phyloP scores from a whole-genome alignment of 2,329 filamentous ascomycete species.

The Curvularia verruculosa region DNA sequence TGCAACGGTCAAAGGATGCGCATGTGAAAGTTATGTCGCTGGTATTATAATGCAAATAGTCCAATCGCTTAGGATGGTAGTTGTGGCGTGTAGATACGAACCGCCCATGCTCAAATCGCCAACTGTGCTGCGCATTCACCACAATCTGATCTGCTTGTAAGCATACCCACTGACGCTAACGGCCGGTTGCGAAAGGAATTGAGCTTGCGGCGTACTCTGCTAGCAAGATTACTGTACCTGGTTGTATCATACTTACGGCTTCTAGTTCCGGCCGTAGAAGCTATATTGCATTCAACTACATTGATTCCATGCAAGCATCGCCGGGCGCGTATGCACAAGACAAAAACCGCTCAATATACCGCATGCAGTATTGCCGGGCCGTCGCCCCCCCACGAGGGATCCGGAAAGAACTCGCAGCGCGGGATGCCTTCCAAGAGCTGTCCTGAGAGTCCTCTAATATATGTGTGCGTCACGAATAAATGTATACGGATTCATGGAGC shows the following conservation, averaged over 20 bases:
- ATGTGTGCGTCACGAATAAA: constrained; percentile 6
- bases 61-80: not conserved
- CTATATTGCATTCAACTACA: constrained; percentile 5
- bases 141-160: not conserved
- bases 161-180: constrained; percentile 3
- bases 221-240: not conserved
- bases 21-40: not conserved
- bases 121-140: not conserved
- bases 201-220: not conserved
- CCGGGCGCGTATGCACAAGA: constrained; percentile 5
- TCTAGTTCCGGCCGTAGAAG: constrained; percentile 2
- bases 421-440: constrained; percentile 2
- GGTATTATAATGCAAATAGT: not conserved
- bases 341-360: constrained; percentile 11
- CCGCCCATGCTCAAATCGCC: not conserved
- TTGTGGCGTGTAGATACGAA: not conserved
- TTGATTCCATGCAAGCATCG: constrained; percentile 6
- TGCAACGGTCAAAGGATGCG: not conserved
- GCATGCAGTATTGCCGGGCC: constrained; percentile 2
- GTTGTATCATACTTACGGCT: constrained; percentile 1
- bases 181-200: not conserved
- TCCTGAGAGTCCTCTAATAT: constrained; percentile 1
- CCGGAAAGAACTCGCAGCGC: constrained; percentile 1
- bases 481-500: not conserved
- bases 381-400: constrained; percentile 4